phyloP scores from a whole-genome alignment of 1,139 yeast genomes.

The Schizosaccharomyces versatilis region DNA sequence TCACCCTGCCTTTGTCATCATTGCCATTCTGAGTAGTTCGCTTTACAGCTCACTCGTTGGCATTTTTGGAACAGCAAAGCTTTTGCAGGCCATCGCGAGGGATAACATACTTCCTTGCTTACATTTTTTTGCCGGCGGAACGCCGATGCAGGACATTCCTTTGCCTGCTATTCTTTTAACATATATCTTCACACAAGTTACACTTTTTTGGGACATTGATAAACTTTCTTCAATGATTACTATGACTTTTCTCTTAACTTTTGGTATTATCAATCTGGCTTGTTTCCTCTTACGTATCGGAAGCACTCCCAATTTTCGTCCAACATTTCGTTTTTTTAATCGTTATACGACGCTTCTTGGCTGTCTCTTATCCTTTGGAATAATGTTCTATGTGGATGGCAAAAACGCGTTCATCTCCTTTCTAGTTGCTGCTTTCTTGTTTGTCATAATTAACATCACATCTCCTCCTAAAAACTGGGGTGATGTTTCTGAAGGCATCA shows the following conservation, averaged over 20 bases:
- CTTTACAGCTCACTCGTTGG: conserved; percentile 86
- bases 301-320: conserved; percentile 89
- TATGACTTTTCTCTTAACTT: conserved; percentile 91
- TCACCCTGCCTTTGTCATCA: conserved; percentile 44
- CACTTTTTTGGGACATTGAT: conserved; percentile 71
- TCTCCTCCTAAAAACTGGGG: conserved; percentile 96
- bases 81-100: conserved; percentile 71
- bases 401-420: conserved; percentile 61
- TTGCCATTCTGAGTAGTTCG: conserved; percentile 79
- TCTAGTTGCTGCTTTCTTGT: conserved; percentile 38
- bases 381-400: conserved; percentile 91
- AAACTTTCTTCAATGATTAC: conserved; percentile 87
- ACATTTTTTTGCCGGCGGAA: conserved; percentile 31
- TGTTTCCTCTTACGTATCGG: conserved; percentile 72
- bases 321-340: conserved; percentile 72
- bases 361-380: conserved; percentile 40
- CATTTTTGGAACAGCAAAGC: conserved; percentile 78
- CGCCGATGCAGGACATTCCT: conserved; percentile 28
- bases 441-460: conserved; percentile 60
- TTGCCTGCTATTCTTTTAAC: conserved; percentile 45
- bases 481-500: conserved; percentile 80
- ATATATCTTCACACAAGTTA: conserved; percentile 62
- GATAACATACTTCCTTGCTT: conserved; percentile 70
- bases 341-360: conserved; percentile 66
- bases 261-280: conserved; percentile 77